Percentiles rank a stretch among this genome's conserved stretches.
These are phyloP conservation scores for Penicillium riverlandense DNA, from an alignment of 495 filamentous ascomycete species.

Conservation along the genomic window DNA sequence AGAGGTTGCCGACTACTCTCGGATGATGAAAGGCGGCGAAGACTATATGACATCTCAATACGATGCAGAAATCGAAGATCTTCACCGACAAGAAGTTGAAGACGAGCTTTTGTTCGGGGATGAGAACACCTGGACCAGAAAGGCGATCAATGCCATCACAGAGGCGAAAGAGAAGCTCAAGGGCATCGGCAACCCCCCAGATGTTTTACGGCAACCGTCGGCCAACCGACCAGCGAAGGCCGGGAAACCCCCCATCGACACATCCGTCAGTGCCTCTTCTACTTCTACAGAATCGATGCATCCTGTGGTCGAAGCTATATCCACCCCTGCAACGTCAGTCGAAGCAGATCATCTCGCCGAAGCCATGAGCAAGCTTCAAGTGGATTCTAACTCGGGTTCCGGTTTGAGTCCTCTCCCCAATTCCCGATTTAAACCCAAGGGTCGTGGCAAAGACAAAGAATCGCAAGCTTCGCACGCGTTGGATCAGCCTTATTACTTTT, in stretches of 20 bases:
- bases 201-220: constrained; percentile 40
- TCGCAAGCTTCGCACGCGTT: constrained; percentile 19
- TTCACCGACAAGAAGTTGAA: constrained; percentile 70
- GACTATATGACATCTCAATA: constrained; percentile 80
- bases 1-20: constrained; percentile 88
- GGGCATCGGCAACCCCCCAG: constrained; percentile 66
- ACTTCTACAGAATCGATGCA: constrained; percentile 16
- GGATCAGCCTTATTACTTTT: constrained; percentile 66
- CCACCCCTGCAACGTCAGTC: constrained; percentile 9
- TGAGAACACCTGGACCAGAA: constrained; percentile 84
- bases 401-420: background rate
- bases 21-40: constrained; percentile 90
- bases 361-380: constrained; percentile 17
- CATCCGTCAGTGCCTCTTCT: constrained; percentile 34
- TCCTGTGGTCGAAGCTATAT: constrained; percentile 1
- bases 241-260: constrained; percentile 18
- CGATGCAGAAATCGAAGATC: constrained; percentile 65
- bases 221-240: constrained; percentile 31
- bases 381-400: constrained; percentile 3
- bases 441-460: constrained; percentile 22
- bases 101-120: constrained; percentile 93
- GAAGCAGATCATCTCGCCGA: constrained; percentile 22
- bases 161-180: constrained; percentile 65
- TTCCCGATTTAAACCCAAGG: constrained; percentile 17
- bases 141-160: constrained; percentile 63